A percentile compares a stretch with the other conserved stretches of the same genome.
phyloP scores from a whole-genome alignment of 768 basidiomycete species.

The Boletellus sp. region DNA sequence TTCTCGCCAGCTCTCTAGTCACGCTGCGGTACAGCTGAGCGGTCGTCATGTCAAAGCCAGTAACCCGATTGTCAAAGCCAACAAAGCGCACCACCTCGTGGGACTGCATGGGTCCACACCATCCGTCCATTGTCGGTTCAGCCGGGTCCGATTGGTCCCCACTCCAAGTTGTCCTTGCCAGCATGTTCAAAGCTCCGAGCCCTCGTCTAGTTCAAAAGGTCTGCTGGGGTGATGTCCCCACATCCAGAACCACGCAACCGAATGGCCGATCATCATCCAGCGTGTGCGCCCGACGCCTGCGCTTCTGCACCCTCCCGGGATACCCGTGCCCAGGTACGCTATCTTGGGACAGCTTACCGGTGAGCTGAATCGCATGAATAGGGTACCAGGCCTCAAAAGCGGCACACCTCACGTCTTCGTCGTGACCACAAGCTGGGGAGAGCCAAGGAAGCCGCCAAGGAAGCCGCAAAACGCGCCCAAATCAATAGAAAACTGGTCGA shows the following conservation, averaged over 20 bases:
- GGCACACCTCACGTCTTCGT: conserved; percentile 7
- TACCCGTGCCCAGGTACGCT: conserved; percentile 8
- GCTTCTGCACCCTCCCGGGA: background rate
- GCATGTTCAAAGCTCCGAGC: conserved; percentile 16
- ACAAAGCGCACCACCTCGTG: conserved; percentile 10
- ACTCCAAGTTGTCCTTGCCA: background rate
- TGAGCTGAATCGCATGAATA: background rate
- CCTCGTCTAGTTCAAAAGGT: conserved; percentile 18
- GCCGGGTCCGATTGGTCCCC: conserved; percentile 2
- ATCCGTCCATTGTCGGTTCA: conserved; percentile 1
- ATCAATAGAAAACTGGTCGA: conserved; percentile 8
- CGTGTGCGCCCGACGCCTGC: conserved; percentile 10
- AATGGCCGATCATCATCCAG: background rate
- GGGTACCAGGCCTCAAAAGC: conserved; percentile 8
- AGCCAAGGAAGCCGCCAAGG: conserved; percentile 12
- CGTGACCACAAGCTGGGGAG: conserved; percentile 12
- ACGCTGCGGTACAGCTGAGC: conserved; percentile 28
- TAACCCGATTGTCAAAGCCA: background rate
- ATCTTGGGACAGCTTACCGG: background rate
- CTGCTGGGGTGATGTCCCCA: background rate
- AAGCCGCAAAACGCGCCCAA: conserved; percentile 16
- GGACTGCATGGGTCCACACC: background rate
- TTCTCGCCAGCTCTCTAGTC: conserved; percentile 29
- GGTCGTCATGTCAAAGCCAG: conserved; percentile 4
- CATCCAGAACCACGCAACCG: background rate